Conservation (phyloP, 2,329 filamentous ascomycete species). For the Fusarium avenaceum region DNA sequence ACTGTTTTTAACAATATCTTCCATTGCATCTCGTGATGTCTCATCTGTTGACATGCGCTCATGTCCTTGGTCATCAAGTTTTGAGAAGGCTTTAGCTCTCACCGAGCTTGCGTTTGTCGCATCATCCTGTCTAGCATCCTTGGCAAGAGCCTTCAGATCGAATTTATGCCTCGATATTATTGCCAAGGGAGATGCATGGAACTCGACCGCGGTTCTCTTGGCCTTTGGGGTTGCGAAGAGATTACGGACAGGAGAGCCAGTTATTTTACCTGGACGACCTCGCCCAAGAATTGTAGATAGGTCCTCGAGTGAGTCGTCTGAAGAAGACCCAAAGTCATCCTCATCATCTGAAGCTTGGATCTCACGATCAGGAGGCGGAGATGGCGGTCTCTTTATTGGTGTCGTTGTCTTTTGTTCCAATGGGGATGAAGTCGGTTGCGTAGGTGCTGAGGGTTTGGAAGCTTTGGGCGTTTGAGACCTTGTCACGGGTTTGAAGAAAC, state of each 20-base stretch:
- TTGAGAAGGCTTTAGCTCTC: constrained; percentile 56
- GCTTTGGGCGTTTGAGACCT: constrained; percentile 31
- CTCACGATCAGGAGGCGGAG: constrained; percentile 64
- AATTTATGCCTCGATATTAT: constrained; percentile 71
- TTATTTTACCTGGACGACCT: constrained; percentile 40
- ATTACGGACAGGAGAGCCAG: constrained; percentile 36
- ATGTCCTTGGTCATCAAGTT: constrained; percentile 28
- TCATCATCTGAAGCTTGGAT: constrained; percentile 81
- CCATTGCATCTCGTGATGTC: constrained; percentile 44
- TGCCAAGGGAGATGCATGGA: constrained; percentile 63
- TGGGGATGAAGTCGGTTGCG: constrained; percentile 45
- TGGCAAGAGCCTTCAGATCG: constrained; percentile 72
- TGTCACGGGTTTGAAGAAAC: constrained; percentile 56
- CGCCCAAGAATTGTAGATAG: constrained; percentile 56
- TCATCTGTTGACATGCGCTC: constrained; percentile 26
- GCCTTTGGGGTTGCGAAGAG: constrained; percentile 60
- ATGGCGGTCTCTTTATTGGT: constrained; percentile 40
- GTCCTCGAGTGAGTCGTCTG: constrained; percentile 71
- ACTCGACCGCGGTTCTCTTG: constrained; percentile 60
- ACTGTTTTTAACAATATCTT: constrained; percentile 54
- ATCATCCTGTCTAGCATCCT: constrained; percentile 70
- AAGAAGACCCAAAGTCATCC: constrained; percentile 66
- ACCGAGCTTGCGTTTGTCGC: constrained; percentile 69
- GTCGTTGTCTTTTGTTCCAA: constrained; percentile 45
- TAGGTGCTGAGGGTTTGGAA: constrained; percentile 30